Evolutionary conservation across 2,329 filamentous ascomycete species (phyloP).

Genomic region (Diaporthe australafricana): DNA sequence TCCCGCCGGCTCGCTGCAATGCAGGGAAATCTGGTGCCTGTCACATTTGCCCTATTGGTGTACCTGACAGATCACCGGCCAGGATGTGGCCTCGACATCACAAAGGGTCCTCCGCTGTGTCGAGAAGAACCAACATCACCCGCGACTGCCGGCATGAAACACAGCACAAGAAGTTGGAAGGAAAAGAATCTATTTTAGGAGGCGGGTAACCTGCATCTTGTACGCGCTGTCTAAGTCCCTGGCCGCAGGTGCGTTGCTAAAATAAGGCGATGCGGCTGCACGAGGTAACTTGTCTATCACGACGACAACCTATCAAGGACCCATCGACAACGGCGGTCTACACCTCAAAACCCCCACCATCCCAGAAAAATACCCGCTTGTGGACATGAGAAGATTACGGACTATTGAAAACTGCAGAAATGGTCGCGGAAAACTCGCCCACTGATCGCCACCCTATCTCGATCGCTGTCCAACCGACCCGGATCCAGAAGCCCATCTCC

Average conservation of each 20-base stretch:
- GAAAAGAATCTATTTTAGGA: slow-evolving; percentile 16
- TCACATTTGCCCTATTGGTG: slow-evolving; percentile 37
- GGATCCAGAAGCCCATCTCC: background rate
- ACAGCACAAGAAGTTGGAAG: background rate
- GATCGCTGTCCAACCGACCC: background rate
- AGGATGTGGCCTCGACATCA: slow-evolving; percentile 19
- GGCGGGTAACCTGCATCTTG: slow-evolving; percentile 14
- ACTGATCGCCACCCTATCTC: slow-evolving; percentile 4
- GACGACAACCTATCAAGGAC: slow-evolving; percentile 36
- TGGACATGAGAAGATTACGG: background rate
- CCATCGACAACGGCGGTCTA: slow-evolving; percentile 3
- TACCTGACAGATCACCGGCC: slow-evolving; percentile 34
- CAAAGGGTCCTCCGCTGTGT: background rate
- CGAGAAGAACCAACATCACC: slow-evolving; percentile 16
- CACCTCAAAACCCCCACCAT: slow-evolving; percentile 14
- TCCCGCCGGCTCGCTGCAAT: slow-evolving; percentile 14
- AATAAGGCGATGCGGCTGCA: slow-evolving; percentile 40
- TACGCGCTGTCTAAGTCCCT: background rate
- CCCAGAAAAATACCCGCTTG: background rate
- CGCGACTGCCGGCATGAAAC: slow-evolving; percentile 28
- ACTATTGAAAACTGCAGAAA: slow-evolving; percentile 12
- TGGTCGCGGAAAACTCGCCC: background rate
- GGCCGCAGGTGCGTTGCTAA: slow-evolving; percentile 30
- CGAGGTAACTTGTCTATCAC: slow-evolving; percentile 38
- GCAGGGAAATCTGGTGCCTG: slow-evolving; percentile 20